phyloP scores from a whole-genome alignment of 345 rosid species.

The Microcos paniculata region DNA sequence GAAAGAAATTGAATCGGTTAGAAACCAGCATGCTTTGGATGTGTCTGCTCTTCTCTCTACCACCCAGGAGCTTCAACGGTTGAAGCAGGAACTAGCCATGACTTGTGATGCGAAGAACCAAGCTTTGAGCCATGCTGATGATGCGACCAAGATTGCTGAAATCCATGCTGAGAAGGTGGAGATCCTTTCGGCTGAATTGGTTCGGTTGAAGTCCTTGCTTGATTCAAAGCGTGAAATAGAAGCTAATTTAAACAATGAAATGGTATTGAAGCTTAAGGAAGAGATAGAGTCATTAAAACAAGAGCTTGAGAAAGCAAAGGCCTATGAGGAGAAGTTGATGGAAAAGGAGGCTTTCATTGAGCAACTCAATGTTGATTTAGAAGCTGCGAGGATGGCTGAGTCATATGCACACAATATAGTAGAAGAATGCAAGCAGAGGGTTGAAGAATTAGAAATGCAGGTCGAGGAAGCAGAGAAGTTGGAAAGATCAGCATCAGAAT shows the following conservation, averaged over 20 bases:
- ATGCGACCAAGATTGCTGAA: conserved; percentile 87
- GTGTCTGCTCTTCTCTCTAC: conserved; percentile 72
- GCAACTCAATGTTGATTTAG: conserved; percentile 77
- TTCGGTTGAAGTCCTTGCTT: conserved; percentile 62
- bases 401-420: conserved; percentile 69
- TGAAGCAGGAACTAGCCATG: conserved; percentile 68
- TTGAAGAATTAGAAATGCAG: conserved; percentile 60
- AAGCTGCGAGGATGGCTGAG: conserved; percentile 87
- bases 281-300: conserved; percentile 58
- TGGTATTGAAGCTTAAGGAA: conserved; percentile 46
- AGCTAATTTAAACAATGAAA: conserved; percentile 42
- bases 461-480: conserved; percentile 59
- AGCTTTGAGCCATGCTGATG: conserved; percentile 86
- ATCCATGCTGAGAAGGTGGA: conserved; percentile 78
- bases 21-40: conserved; percentile 82
- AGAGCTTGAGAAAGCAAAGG: conserved; percentile 59
- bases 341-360: conserved; percentile 61
- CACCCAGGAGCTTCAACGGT: conserved; percentile 66
- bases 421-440: conserved; percentile 72
- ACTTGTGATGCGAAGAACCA: conserved; percentile 79
- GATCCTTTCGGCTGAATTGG: conserved; percentile 70
- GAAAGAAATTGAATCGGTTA: conserved; percentile 69
- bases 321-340: conserved; percentile 47
- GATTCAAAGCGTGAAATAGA: conserved; percentile 67
- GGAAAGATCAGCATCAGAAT: conserved; percentile 84